Evolutionary conservation across 495 filamentous ascomycete species (phyloP).

Genomic region (Trichoderma reesei): DNA sequence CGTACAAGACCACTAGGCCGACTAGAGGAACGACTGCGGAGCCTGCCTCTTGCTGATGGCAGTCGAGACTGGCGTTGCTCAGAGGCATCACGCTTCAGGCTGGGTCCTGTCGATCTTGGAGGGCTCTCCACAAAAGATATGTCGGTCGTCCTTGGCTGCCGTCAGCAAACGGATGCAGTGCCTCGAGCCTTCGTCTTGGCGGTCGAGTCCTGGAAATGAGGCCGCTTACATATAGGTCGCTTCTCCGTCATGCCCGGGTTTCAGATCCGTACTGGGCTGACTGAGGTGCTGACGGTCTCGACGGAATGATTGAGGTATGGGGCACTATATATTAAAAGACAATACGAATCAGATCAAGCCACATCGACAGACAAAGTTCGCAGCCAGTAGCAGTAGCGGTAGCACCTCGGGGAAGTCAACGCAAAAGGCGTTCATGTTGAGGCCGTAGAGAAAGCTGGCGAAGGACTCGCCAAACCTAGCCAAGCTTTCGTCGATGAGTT

Average conservation of each 20-base stretch:
- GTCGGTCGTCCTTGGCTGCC: conserved; percentile 66
- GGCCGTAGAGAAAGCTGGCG: conserved; percentile 83
- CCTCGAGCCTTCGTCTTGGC: neutral
- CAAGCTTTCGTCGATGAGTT: conserved; percentile 93
- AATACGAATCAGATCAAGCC: neutral
- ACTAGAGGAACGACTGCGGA: conserved; percentile 24
- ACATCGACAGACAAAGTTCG: neutral
- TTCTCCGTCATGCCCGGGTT: conserved; percentile 40
- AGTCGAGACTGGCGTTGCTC: conserved; percentile 32
- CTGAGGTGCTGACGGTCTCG: conserved; percentile 42
- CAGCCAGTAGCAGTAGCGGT: neutral
- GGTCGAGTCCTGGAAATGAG: neutral
- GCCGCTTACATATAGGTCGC: conserved; percentile 75
- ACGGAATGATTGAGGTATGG: conserved; percentile 58
- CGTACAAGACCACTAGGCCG: conserved; percentile 38
- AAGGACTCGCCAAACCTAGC: conserved; percentile 94
- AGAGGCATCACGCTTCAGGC: conserved; percentile 40
- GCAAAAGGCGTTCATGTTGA: conserved; percentile 99
- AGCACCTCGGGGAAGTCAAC: conserved; percentile 90
- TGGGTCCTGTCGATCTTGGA: conserved; percentile 54
- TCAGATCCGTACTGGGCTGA: conserved; percentile 26
- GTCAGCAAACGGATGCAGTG: conserved; percentile 18
- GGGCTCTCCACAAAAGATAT: conserved; percentile 91
- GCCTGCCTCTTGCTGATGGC: conserved; percentile 27
- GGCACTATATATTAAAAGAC: conserved; percentile 24